Evolutionary conservation across 2,329 filamentous ascomycete genomes (phyloP).

Genomic region (Aplosporella prunicola): DNA sequence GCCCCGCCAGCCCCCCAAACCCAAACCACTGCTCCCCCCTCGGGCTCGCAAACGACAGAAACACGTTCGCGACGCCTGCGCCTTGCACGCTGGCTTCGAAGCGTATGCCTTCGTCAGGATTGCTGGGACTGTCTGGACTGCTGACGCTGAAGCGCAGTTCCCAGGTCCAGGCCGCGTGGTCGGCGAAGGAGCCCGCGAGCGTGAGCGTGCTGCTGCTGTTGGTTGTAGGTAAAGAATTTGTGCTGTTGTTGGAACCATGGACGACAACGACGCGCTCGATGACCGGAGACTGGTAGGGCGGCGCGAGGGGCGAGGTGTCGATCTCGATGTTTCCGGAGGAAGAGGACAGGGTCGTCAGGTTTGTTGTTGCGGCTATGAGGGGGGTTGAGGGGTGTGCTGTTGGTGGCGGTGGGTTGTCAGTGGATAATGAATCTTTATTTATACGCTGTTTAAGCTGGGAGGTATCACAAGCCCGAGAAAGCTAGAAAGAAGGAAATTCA

Average conservation of each 20-base stretch:
- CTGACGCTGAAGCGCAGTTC: neutral
- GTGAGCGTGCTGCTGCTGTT: neutral
- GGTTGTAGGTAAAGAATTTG: neutral
- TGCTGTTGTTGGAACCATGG: neutral
- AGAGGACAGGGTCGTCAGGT: conserved; percentile 8
- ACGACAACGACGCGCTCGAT: conserved; percentile 2
- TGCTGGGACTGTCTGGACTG: neutral
- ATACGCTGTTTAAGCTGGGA: neutral
- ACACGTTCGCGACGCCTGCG: neutral
- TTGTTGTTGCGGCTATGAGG: conserved; percentile 8
- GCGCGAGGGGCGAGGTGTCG: neutral
- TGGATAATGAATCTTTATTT: neutral
- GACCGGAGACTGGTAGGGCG: neutral
- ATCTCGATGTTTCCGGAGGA: conserved; percentile 11
- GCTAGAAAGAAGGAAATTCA: neutral
- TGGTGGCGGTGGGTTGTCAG: neutral
- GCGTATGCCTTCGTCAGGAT: neutral
- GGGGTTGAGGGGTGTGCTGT: conserved; percentile 3
- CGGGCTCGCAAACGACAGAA: neutral
- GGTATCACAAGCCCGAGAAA: neutral
- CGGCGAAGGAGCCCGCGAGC: conserved; percentile 6
- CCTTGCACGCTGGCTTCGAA: neutral
- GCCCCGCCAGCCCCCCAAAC: neutral
- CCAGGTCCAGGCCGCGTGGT: conserved; percentile 3
- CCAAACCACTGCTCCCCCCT: neutral